Evolutionary conservation across 2,329 filamentous ascomycete species (phyloP).

Genomic region (Penicillium concentricum): DNA sequence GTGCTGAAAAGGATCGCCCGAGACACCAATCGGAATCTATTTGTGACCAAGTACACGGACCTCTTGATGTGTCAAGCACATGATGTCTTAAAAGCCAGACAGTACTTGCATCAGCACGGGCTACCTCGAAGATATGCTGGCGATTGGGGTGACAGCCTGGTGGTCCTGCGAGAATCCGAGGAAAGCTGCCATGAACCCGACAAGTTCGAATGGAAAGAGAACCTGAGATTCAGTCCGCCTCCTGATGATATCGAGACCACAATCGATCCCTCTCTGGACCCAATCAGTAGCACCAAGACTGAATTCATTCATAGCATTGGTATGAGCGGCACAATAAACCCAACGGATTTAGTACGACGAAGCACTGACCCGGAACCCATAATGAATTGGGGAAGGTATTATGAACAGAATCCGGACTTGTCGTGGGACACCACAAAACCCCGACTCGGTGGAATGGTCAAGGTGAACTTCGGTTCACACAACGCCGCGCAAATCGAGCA

Average conservation of each 20-base stretch:
- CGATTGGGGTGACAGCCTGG: slow-evolving; percentile 33
- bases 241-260: not conserved
- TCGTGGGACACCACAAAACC: not conserved
- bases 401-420: not conserved
- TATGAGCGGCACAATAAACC: not conserved
- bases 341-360: not conserved
- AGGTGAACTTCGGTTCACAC: not conserved
- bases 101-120: slow-evolving; percentile 30
- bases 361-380: not conserved
- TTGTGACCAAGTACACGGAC: slow-evolving; percentile 14
- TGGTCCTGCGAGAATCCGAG: slow-evolving; percentile 12
- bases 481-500: not conserved
- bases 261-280: not conserved
- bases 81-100: slow-evolving; percentile 33
- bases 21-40: slow-evolving; percentile 12
- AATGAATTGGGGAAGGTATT: slow-evolving; percentile 4
- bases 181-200: slow-evolving; percentile 8
- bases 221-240: slow-evolving; percentile 4
- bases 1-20: slow-evolving; percentile 29
- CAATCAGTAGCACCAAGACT: not conserved
- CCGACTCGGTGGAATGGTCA: not conserved
- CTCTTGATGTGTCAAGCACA: slow-evolving; percentile 30
- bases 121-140: slow-evolving; percentile 33
- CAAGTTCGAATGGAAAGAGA: slow-evolving; percentile 17
- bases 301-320: not conserved